Base-by-base conservation (phyloP, 768 basidiomycete genomes). In the Sarcodon sp. region DNA sequence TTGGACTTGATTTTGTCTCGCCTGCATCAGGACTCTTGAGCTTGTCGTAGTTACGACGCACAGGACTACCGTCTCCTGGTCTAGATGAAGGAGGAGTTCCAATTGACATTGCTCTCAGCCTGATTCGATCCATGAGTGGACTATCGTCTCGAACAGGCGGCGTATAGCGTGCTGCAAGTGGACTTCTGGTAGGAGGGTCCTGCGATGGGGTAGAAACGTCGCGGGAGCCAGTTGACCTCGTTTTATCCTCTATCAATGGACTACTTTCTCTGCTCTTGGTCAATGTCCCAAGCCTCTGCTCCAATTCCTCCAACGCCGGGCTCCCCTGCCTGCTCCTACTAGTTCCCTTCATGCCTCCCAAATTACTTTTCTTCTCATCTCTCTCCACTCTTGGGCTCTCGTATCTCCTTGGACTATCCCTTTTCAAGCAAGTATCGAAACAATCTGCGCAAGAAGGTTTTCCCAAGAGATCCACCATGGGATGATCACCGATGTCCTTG, bases 381-480 rank as follows among this genome's bases (percentile, higher is more conserved):
- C 53, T 59, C 6, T 54, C 50, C 57, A 51, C 64, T 66, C 39
- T 60, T 60, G 44, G 52, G 39, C 59, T 50, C 11, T 46, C 55
- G 59, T 50, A 48, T 54, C 53, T 67, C 70, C 61, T 69, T 68
- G 53, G 70, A 68, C 51, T 63, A 31, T 59, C 55, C 32, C 77
- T 68, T 50, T 73, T 77, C 43, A 88, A 68, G 57, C 84, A 87
- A 35, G 59, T 78, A 51, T 87, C 88, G 55, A 91, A 90, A 56
- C 88, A 91, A 37, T 82, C 82, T 6, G 72, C 67, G 55, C 88
- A 91, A 37, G 80, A 84, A 8, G 88, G 88, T 33, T 75, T 72
- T 4, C 88, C 88, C 10, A 87, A 65, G n/a, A 91, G 65, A 61
- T 90, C 88, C 33, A 90, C 82, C 77, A 87, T 79, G 0, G 88